Conservation (phyloP, 345 rosid species). For the Hirschfeldia incana region DNA sequence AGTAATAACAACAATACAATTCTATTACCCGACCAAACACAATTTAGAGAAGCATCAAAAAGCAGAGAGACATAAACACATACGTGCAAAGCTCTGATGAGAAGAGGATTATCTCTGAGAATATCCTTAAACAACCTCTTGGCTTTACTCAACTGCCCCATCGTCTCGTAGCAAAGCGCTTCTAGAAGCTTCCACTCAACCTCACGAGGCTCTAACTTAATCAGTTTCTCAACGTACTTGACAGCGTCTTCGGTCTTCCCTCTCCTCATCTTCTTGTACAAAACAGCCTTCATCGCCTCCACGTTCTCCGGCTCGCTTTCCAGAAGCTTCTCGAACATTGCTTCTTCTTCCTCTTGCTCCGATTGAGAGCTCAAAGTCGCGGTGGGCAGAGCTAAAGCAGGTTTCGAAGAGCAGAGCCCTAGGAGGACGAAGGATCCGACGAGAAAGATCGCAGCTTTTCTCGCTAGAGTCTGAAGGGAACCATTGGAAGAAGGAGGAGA, state of each 20-base stretch:
- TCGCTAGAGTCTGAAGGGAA: slow-evolving; percentile 35
- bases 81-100: slow-evolving; percentile 92
- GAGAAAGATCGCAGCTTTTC: slow-evolving; percentile 49
- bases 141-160: slow-evolving; percentile 69
- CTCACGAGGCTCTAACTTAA: slow-evolving; percentile 62
- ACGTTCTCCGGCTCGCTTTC: slow-evolving; percentile 68
- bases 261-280: slow-evolving; percentile 78
- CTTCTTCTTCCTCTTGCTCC: slow-evolving; percentile 53
- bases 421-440: slow-evolving; percentile 59
- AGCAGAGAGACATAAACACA: slow-evolving; percentile 24
- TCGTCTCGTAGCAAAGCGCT: slow-evolving; percentile 80
- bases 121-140: slow-evolving; percentile 66
- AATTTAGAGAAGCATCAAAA: neutral
- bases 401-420: slow-evolving; percentile 50
- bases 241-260: slow-evolving; percentile 67
- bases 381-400: slow-evolving; percentile 49
- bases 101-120: slow-evolving; percentile 67
- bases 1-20: slow-evolving; percentile 9
- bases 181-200: slow-evolving; percentile 90
- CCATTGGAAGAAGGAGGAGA: slow-evolving; percentile 28
- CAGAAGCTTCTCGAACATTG: slow-evolving; percentile 61
- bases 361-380: slow-evolving; percentile 33
- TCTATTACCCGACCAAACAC: neutral
- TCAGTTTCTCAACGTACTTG: slow-evolving; percentile 61
- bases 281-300: slow-evolving; percentile 69